These are phyloP conservation scores for Pseudoneurospora amorphoporcata DNA, from an alignment of 495 filamentous ascomycete species.

Conservation along the genomic window DNA sequence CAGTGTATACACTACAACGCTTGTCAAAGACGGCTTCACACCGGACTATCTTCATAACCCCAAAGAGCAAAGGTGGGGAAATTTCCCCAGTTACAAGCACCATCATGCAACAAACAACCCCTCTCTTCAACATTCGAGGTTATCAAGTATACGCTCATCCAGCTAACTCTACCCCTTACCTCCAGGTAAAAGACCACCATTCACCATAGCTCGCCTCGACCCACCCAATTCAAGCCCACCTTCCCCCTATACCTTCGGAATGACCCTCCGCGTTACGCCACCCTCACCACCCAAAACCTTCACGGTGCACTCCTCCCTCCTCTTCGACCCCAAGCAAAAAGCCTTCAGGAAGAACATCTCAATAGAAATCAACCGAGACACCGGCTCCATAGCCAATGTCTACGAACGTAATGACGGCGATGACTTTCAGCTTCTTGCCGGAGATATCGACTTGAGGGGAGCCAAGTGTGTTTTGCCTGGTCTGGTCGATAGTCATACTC, in stretches of 20 bases:
- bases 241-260: background rate
- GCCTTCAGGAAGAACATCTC: conserved; percentile 31
- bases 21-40: background rate
- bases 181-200: background rate
- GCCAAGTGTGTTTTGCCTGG: conserved; percentile 38
- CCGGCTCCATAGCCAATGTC: conserved; percentile 33
- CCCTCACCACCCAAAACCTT: conserved; percentile 9
- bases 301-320: conserved; percentile 34
- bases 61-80: background rate
- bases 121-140: background rate
- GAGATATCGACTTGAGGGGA: conserved; percentile 31
- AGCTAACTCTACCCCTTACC: background rate
- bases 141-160: background rate
- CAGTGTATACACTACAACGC: background rate
- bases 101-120: background rate
- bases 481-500: conserved; percentile 43
- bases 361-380: conserved; percentile 25
- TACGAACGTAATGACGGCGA: conserved; percentile 16
- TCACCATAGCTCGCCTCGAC: background rate
- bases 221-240: background rate
- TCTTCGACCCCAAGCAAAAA: conserved; percentile 41
- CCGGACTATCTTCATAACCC: background rate
- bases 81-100: background rate
- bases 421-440: background rate
- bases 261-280: background rate